Conservation (phyloP, 768 basidiomycete species). For the Tubosaeta sp. region DNA sequence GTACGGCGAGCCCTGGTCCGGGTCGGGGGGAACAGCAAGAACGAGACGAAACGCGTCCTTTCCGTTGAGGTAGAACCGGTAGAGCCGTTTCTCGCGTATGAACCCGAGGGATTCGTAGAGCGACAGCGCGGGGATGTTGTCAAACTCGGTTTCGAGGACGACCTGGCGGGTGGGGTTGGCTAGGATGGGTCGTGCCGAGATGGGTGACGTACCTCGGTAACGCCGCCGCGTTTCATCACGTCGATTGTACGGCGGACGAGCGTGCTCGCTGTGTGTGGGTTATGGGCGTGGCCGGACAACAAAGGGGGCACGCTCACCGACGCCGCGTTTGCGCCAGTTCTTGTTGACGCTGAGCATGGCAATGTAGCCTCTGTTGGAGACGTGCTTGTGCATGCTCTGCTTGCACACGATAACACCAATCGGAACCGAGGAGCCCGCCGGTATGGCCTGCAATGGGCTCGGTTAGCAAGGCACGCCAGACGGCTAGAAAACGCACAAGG, state of each 20-base stretch:
- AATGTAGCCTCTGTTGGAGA: conserved; percentile 87
- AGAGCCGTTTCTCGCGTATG: conserved; percentile 90
- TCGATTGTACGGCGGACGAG: conserved; percentile 81
- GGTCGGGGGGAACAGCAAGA: conserved; percentile 48
- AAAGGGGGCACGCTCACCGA: conserved; percentile 56
- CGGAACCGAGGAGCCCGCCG: conserved; percentile 41
- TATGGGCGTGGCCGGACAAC: neutral
- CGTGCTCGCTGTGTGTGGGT: conserved; percentile 59
- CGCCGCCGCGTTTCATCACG: conserved; percentile 77
- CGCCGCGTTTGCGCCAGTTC: conserved; percentile 83
- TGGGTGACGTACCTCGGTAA: conserved; percentile 70
- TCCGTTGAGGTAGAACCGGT: conserved; percentile 94
- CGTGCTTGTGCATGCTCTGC: conserved; percentile 80
- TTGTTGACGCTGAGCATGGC: conserved; percentile 94
- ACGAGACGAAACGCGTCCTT: conserved; percentile 92
- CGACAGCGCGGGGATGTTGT: conserved; percentile 83
- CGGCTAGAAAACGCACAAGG: conserved; percentile 42
- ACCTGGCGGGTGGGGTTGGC: conserved; percentile 45
- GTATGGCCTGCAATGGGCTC: conserved; percentile 20
- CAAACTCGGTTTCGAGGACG: conserved; percentile 93
- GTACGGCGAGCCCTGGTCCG: conserved; percentile 17
- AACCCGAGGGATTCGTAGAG: conserved; percentile 93
- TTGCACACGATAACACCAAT: conserved; percentile 97
- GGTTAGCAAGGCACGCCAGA: neutral
- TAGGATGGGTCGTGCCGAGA: neutral